Percentiles rank a stretch among this genome's conserved stretches.
Evolutionary conservation across 2,329 filamentous ascomycete species (phyloP).

Genomic region (Colletotrichum australisinense): DNA sequence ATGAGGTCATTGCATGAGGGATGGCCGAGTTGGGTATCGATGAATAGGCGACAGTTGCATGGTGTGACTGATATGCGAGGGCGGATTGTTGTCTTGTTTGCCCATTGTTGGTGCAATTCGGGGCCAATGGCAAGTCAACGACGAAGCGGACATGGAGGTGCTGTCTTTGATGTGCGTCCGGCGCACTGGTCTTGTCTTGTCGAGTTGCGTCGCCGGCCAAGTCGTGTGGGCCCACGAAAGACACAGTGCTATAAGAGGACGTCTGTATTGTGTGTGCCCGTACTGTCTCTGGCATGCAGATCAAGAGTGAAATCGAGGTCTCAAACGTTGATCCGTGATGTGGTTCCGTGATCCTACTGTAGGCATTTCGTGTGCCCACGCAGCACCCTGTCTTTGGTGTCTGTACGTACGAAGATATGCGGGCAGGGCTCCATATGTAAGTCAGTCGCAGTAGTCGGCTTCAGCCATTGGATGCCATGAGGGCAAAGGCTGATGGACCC

Average conservation of each 20-base stretch:
- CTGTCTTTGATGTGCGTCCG: neutral
- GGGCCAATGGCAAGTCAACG: neutral
- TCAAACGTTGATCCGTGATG: conserved; percentile 8
- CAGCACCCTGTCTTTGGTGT: conserved; percentile 22
- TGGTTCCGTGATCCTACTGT: conserved; percentile 7
- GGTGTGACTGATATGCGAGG: conserved; percentile 1
- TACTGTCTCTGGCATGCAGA: conserved; percentile 13
- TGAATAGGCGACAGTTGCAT: conserved; percentile 3
- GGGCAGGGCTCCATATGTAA: conserved; percentile 29
- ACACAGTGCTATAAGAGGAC: neutral
- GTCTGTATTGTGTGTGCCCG: conserved; percentile 5
- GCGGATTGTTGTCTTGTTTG: conserved; percentile 27
- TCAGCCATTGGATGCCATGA: neutral
- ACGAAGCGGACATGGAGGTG: neutral
- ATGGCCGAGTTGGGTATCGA: conserved; percentile 28
- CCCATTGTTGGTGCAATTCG: conserved; percentile 9
- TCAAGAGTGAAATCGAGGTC: neutral
- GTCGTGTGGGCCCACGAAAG: conserved; percentile 20
- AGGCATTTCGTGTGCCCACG: conserved; percentile 8
- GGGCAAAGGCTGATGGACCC: neutral
- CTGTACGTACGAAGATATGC: conserved; percentile 28
- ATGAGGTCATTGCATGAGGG: conserved; percentile 35
- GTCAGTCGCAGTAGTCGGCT: conserved; percentile 28
- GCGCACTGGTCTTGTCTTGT: neutral
- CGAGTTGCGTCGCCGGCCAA: conserved; percentile 9